phyloP scores from a whole-genome alignment of 768 basidiomycete genomes.

The Tubosaeta sp. region DNA sequence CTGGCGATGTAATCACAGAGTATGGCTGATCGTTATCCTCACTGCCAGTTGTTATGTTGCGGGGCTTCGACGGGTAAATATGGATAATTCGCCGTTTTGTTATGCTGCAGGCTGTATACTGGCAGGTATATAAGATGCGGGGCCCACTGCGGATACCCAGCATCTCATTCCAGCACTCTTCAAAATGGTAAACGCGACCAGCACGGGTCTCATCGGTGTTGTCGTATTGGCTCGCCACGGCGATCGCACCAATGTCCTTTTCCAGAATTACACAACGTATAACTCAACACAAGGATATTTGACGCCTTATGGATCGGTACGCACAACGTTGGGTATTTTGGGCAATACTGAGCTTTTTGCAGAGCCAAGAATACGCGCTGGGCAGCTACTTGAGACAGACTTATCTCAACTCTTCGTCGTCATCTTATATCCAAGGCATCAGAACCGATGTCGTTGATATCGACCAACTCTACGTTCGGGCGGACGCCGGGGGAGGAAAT shows the following conservation, averaged over 20 bases:
- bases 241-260: slow-evolving; percentile 56
- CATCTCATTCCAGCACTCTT: not conserved
- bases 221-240: slow-evolving; percentile 75
- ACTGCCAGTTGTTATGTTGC: not conserved
- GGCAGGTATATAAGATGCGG: slow-evolving; percentile 3
- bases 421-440: slow-evolving; percentile 66
- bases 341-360: not conserved
- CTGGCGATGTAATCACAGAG: not conserved
- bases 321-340: slow-evolving; percentile 12
- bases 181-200: slow-evolving; percentile 25
- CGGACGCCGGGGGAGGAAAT: slow-evolving; percentile 76
- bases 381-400: slow-evolving; percentile 55
- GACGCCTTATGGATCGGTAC: slow-evolving; percentile 70
- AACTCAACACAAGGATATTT: slow-evolving; percentile 58
- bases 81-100: not conserved
- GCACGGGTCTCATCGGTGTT: slow-evolving; percentile 55
- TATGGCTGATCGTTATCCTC: not conserved
- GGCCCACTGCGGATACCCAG: not conserved
- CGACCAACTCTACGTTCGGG: slow-evolving; percentile 65
- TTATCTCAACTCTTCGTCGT: slow-evolving; percentile 59
- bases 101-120: not conserved
- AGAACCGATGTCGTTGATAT: slow-evolving; percentile 63
- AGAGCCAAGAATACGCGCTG: slow-evolving; percentile 55
- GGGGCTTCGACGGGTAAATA: not conserved
- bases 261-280: slow-evolving; percentile 73